Conservation (phyloP, 2,329 filamentous ascomycete species). For the Calonectria pseudoreteaudii region DNA sequence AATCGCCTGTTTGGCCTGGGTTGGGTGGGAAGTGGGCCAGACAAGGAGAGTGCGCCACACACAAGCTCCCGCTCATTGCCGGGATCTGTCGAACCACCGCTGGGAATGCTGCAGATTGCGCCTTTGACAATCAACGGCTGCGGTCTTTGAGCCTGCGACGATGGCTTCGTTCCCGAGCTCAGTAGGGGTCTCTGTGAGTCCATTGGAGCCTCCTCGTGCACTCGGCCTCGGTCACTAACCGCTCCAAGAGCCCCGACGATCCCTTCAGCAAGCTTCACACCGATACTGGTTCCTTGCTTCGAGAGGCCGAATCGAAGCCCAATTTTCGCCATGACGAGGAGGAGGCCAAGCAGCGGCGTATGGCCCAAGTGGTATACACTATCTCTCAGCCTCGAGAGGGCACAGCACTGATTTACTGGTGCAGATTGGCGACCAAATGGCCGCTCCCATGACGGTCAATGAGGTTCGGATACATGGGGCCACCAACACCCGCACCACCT, state of each 20-base stretch:
- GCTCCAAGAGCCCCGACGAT: conserved; percentile 49
- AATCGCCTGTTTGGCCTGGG: background rate
- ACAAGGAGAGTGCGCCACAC: conserved; percentile 19
- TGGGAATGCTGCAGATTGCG: conserved; percentile 35
- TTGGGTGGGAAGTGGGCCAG: conserved; percentile 6
- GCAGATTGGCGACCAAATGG: conserved; percentile 76
- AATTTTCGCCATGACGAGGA: conserved; percentile 52
- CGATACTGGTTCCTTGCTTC: conserved; percentile 51
- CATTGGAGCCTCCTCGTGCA: background rate
- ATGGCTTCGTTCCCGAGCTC: conserved; percentile 51
- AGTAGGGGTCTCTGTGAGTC: conserved; percentile 46
- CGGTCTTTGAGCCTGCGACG: conserved; percentile 34
- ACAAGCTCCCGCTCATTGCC: conserved; percentile 20
- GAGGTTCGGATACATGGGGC: conserved; percentile 87
- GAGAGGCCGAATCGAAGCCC: conserved; percentile 53
- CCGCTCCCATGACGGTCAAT: conserved; percentile 88
- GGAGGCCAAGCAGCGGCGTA: conserved; percentile 53
- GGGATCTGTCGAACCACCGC: conserved; percentile 37
- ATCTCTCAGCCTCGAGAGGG: background rate
- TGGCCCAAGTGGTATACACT: conserved; percentile 51
- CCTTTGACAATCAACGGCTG: conserved; percentile 32
- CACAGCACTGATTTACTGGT: conserved; percentile 21
- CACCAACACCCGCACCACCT: conserved; percentile 82
- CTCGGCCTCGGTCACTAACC: conserved; percentile 35
- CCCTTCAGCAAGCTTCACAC: conserved; percentile 55